Evolutionary conservation across 768 basidiomycete species (phyloP).

Genomic region (Hypsizygus marmoreus): DNA sequence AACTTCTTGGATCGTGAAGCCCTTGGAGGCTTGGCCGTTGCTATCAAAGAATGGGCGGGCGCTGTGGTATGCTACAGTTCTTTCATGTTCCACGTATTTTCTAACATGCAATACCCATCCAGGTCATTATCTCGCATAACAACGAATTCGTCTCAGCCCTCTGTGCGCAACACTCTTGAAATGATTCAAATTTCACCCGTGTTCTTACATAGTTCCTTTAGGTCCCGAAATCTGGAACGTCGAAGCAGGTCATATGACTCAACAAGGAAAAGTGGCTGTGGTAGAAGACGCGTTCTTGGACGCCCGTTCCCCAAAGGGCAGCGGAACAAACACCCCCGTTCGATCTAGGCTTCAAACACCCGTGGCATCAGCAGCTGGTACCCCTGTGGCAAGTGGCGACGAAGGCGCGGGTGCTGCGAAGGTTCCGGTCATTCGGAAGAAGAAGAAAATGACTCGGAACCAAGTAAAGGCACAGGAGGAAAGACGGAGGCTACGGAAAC

Average conservation of each 20-base stretch:
- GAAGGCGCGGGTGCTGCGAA: constrained; percentile 50
- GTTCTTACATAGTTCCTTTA: constrained; percentile 27
- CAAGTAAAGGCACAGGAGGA: constrained; percentile 90
- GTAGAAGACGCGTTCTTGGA: constrained; percentile 85
- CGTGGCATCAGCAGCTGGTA: constrained; percentile 65
- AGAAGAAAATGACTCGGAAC: constrained; percentile 91
- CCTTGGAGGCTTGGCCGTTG: constrained; percentile 90
- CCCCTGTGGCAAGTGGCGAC: constrained; percentile 78
- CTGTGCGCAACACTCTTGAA: constrained; percentile 52
- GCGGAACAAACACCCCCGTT: constrained; percentile 69
- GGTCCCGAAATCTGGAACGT: constrained; percentile 96
- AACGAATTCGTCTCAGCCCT: constrained; percentile 82
- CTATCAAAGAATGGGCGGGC: constrained; percentile 94
- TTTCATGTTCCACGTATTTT: constrained; percentile 10
- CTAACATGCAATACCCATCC: not conserved
- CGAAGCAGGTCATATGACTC: constrained; percentile 80
- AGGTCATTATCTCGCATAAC: constrained; percentile 98
- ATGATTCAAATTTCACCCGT: constrained; percentile 6
- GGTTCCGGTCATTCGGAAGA: constrained; percentile 57
- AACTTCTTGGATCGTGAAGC: constrained; percentile 98
- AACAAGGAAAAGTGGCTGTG: constrained; percentile 84
- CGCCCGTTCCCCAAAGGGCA: constrained; percentile 67
- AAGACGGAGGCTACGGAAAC: constrained; percentile 74
- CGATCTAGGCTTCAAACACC: constrained; percentile 74
- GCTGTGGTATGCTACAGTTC: constrained; percentile 62